A percentile compares a stretch with the other conserved stretches of the same genome.
These are phyloP conservation scores for Pulchroboletus neoregius DNA, from an alignment of 1,284 basidiomycete genomes.

Conservation along the genomic window DNA sequence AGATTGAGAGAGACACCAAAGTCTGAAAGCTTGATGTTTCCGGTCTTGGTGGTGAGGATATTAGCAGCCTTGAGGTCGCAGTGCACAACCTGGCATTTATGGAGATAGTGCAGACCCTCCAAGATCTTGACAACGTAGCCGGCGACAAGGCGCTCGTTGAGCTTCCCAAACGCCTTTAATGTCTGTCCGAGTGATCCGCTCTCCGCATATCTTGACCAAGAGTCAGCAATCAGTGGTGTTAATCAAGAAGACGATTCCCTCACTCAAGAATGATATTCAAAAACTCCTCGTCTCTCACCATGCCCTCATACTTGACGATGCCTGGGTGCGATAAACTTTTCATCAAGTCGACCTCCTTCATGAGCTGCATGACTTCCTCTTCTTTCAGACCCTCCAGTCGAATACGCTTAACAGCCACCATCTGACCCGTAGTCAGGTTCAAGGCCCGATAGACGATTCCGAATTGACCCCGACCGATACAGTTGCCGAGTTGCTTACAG, in stretches of 20 bases:
- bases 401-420: slow-evolving; percentile 94
- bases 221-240: slow-evolving; percentile 15
- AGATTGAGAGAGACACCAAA: slow-evolving; percentile 99
- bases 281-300: slow-evolving; percentile 84
- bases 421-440: slow-evolving; percentile 88
- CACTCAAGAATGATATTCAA: slow-evolving; percentile 91
- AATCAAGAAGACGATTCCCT: slow-evolving; percentile 35
- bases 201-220: slow-evolving; percentile 72
- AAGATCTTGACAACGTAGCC: slow-evolving; percentile 91
- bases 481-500: slow-evolving; percentile 86
- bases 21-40: slow-evolving; percentile 97
- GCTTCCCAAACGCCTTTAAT: slow-evolving; percentile 85
- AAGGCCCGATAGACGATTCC: slow-evolving; percentile 92
- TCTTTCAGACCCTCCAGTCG: slow-evolving; percentile 82
- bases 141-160: slow-evolving; percentile 86
- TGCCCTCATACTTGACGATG: slow-evolving; percentile 95
- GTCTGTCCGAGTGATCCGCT: slow-evolving; percentile 91
- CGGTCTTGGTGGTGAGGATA: slow-evolving; percentile 94
- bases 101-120: slow-evolving; percentile 88
- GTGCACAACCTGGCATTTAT: slow-evolving; percentile 77
- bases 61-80: slow-evolving; percentile 99
- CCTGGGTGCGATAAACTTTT: slow-evolving; percentile 87
- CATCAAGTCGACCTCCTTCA: slow-evolving; percentile 88
- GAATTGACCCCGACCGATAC: slow-evolving; percentile 95
- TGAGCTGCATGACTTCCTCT: slow-evolving; percentile 80